phyloP scores from a whole-genome alignment of 2,329 filamentous ascomycete genomes.

The Trichoderma sp. region DNA sequence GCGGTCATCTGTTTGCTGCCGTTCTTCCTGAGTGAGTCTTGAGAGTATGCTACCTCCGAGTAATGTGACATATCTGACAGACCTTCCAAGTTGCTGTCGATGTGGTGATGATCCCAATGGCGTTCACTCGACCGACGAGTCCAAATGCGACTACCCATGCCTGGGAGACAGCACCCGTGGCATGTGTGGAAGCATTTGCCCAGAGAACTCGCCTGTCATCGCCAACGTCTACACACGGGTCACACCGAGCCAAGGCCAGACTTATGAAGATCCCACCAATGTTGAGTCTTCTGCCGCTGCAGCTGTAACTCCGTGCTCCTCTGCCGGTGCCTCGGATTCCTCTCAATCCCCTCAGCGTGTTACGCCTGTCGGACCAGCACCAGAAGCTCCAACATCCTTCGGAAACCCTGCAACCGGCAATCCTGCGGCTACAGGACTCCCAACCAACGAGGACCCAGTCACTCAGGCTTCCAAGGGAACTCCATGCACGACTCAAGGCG shows the following conservation, averaged over 20 bases:
- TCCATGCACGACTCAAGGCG: constrained; percentile 17
- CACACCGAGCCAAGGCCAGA: constrained; percentile 25
- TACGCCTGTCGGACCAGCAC: constrained; percentile 28
- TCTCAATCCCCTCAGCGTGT: constrained; percentile 20
- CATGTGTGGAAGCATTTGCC: constrained; percentile 42
- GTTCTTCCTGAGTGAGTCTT: constrained; percentile 40
- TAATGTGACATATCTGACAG: neutral
- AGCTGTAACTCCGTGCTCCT: constrained; percentile 21
- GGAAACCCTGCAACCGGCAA: constrained; percentile 4
- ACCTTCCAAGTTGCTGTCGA: constrained; percentile 39
- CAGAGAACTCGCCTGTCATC: constrained; percentile 34
- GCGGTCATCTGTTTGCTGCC: constrained; percentile 37
- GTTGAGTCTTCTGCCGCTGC: constrained; percentile 22
- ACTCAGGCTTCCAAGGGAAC: constrained; percentile 23
- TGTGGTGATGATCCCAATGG: constrained; percentile 41
- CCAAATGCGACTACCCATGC: constrained; percentile 40
- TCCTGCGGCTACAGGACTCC: constrained; percentile 28
- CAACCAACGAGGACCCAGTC: neutral
- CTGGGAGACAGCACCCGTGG: constrained; percentile 36
- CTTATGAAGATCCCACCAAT: constrained; percentile 26
- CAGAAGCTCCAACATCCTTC: constrained; percentile 27
- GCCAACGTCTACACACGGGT: constrained; percentile 41
- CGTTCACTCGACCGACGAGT: constrained; percentile 37
- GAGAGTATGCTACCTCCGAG: neutral
- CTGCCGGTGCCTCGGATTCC: constrained; percentile 10